phyloP scores from a whole-genome alignment of 2,329 filamentous ascomycete genomes.

The Colletotrichum sojae region DNA sequence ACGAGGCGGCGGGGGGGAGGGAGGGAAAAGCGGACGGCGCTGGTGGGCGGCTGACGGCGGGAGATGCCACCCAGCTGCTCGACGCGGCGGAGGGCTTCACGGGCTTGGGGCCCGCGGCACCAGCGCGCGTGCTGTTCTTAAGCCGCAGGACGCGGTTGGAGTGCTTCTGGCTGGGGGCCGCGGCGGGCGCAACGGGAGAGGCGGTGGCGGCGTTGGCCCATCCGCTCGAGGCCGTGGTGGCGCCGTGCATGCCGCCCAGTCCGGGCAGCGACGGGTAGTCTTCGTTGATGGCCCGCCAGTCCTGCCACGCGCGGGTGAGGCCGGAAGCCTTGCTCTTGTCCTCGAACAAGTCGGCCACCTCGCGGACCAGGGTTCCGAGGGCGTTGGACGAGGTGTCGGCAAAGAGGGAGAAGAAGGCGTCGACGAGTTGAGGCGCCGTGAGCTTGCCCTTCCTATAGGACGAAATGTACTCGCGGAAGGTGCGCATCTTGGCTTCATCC shows the following conservation, averaged over 20 bases:
- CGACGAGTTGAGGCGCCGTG: constrained; percentile 82
- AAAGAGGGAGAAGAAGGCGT: constrained; percentile 89
- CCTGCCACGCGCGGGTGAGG: constrained; percentile 89
- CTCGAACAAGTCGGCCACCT: constrained; percentile 94
- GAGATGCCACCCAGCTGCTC: constrained; percentile 43
- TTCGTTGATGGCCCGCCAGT: constrained; percentile 96
- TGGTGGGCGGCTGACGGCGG: constrained; percentile 39
- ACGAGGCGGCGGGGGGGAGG: constrained; percentile 50
- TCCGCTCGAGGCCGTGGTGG: constrained; percentile 68
- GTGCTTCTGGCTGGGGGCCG: constrained; percentile 61
- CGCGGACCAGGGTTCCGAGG: constrained; percentile 89
- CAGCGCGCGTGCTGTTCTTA: constrained; percentile 69
- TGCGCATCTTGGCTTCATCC: constrained; percentile 79
- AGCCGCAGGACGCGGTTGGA: constrained; percentile 70
- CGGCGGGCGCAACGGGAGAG: constrained; percentile 64
- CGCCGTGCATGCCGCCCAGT: constrained; percentile 76
- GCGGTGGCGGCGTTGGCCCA: constrained; percentile 73
- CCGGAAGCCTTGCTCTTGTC: constrained; percentile 80
- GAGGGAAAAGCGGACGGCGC: constrained; percentile 60
- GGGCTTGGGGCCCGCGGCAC: constrained; percentile 46
- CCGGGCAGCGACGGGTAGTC: constrained; percentile 93
- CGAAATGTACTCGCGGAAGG: constrained; percentile 86
- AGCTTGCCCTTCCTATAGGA: constrained; percentile 80
- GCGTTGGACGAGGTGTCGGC: constrained; percentile 82
- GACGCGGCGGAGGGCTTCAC: constrained; percentile 45